Base-by-base conservation (phyloP, 257 asterid genomes). In the Linderniella brevidens region DNA sequence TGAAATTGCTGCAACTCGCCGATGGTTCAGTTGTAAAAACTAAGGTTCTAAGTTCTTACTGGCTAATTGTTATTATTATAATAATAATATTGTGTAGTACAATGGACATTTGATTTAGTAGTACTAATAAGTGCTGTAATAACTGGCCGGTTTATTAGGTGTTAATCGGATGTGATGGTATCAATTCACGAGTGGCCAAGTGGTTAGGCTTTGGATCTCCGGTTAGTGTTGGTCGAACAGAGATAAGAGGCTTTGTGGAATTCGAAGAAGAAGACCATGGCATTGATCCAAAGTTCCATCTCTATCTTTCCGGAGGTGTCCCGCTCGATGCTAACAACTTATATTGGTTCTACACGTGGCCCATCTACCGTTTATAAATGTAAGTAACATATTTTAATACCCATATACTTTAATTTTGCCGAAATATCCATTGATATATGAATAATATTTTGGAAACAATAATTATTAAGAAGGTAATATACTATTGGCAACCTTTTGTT, bases 121-220 rank as follows among this genome's bases (percentile, higher is more conserved):
- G 1, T 11, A 6, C 4, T 13, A 17, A 42, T 11, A 5, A n/a
- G 4, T 42, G 8, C n/a, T 25, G 49, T 16, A 16, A 17, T 44
- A 12, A n/a, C 18, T 13, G 15, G 4, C 32, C 32, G 4, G 32
- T 25, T 47, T 8, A 36, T 40, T 45, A 15, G 96, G 94, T 69
- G 52, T 65, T 82, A 72, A 63, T 86, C 9, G 97, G 97, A 15
- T 79, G 92, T 25, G 94, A 86, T 50, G 97, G 97, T 40, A 80
- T 82, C 50, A 77, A 86, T 48, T 86, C 94, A 4, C 11, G 52
- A 20, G 87, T 85, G 58, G 85, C 87, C 8, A 75, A 70, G 32
- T 82, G 55, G 42, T 69, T 75, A 20, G 79, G 79, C 9, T 59
- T 71, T 0, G 63, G 50, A 1, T 61, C 63, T 37, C 74, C 76